phyloP scores from a whole-genome alignment of 768 basidiomycete genomes.

The Tylopilus cervinicoccineus region DNA sequence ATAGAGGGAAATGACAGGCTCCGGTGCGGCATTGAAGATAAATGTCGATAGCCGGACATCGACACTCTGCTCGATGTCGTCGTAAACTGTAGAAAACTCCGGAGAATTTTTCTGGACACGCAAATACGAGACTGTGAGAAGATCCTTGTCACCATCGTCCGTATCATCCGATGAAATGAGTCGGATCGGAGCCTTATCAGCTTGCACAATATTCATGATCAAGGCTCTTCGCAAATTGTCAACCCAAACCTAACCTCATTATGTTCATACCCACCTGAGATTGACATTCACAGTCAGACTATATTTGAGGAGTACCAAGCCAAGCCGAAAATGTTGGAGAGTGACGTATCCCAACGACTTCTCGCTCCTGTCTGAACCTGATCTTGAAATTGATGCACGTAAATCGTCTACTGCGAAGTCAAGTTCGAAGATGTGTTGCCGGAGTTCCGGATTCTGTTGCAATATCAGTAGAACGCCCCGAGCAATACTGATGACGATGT shows the following conservation, averaged over 20 bases:
- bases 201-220: slow-evolving; percentile 68
- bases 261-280: slow-evolving; percentile 51
- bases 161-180: slow-evolving; percentile 61
- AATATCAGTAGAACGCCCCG: slow-evolving; percentile 3
- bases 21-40: slow-evolving; percentile 82
- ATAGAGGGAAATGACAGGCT: slow-evolving; percentile 86
- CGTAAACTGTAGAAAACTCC: slow-evolving; percentile 73
- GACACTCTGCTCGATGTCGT: slow-evolving; percentile 84
- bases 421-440: slow-evolving; percentile 73
- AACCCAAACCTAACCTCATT: not conserved
- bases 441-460: slow-evolving; percentile 33
- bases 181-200: slow-evolving; percentile 46
- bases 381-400: slow-evolving; percentile 74
- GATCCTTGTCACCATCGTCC: slow-evolving; percentile 49
- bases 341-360: slow-evolving; percentile 72
- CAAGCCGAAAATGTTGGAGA: slow-evolving; percentile 73
- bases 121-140: slow-evolving; percentile 74
- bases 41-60: slow-evolving; percentile 88
- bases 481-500: not conserved
- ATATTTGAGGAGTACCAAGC: slow-evolving; percentile 72
- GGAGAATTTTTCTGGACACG: slow-evolving; percentile 84
- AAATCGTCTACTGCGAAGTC: slow-evolving; percentile 85
- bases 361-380: slow-evolving; percentile 57
- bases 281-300: slow-evolving; percentile 85
- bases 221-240: slow-evolving; percentile 51